phyloP scores from a whole-genome alignment of 345 rosid species.

The Erysimum cheiranthoides region DNA sequence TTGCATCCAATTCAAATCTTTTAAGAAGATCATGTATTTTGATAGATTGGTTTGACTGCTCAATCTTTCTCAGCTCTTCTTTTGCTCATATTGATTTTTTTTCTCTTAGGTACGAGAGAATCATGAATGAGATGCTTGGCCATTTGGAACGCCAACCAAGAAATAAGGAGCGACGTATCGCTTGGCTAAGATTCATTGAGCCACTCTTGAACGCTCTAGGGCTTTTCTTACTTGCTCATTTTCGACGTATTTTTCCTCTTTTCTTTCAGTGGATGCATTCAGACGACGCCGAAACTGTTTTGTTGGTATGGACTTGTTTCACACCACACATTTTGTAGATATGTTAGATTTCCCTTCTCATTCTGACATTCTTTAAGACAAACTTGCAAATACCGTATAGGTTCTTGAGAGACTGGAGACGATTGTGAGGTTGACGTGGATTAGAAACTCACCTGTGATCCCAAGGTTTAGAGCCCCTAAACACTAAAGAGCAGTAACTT shows the following conservation, averaged over 20 bases:
- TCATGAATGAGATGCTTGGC: conserved; percentile 77
- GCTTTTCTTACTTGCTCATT: conserved; percentile 77
- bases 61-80: conserved; percentile 4
- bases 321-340: not conserved
- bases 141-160: conserved; percentile 93
- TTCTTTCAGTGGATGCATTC: conserved; percentile 89
- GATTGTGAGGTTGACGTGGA: conserved; percentile 75
- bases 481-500: conserved; percentile 21
- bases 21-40: conserved; percentile 4
- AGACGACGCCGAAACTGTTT: conserved; percentile 77
- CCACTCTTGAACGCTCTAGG: conserved; percentile 68
- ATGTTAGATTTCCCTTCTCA: not conserved
- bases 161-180: conserved; percentile 64
- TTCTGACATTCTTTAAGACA: not conserved
- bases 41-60: not conserved
- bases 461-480: conserved; percentile 57
- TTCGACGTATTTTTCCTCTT: conserved; percentile 78
- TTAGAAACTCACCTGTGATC: conserved; percentile 73
- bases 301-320: conserved; percentile 58
- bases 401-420: conserved; percentile 71
- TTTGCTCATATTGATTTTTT: not conserved
- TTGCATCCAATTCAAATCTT: not conserved
- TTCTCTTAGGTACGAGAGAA: conserved; percentile 65
- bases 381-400: conserved; percentile 46
- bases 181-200: conserved; percentile 73